Percentiles rank a stretch among this genome's conserved stretches.
Conservation (phyloP, 2,329 filamentous ascomycete species). For the Phyllosticta citriasiana region DNA sequence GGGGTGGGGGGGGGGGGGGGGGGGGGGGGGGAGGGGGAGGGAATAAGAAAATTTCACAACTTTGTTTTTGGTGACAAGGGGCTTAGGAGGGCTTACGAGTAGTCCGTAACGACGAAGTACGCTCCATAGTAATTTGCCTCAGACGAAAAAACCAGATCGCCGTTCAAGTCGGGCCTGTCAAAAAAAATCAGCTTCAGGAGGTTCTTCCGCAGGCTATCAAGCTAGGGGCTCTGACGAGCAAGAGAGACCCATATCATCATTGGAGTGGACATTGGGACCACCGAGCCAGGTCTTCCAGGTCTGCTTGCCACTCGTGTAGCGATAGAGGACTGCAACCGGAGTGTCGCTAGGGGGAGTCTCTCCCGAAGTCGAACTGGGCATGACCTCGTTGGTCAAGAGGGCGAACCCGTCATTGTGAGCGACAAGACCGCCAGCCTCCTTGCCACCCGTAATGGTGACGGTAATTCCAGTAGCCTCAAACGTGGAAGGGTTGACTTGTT, state of each 20-base stretch:
- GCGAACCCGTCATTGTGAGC: conserved; percentile 55
- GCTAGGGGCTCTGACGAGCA: conserved; percentile 17
- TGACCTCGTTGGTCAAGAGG: conserved; percentile 47
- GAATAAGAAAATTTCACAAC: too few relatives aligned
- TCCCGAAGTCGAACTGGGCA: conserved; percentile 38
- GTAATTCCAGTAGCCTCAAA: conserved; percentile 44
- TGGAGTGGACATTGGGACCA: conserved; percentile 43
- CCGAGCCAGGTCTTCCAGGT: conserved; percentile 51
- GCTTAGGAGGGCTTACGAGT: conserved; percentile 23
- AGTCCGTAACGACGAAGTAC: conserved; percentile 52
- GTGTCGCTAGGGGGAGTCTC: conserved; percentile 39
- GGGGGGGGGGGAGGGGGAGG: too few relatives aligned
- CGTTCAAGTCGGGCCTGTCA: conserved; percentile 45
- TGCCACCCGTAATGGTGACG: conserved; percentile 43
- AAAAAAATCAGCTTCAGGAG: background rate
- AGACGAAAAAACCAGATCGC: conserved; percentile 52
- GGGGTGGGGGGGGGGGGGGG: too few relatives aligned
- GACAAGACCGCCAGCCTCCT: conserved; percentile 50
- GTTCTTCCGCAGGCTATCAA: too few relatives aligned
- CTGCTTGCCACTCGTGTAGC: conserved; percentile 45
- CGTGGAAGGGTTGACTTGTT: conserved; percentile 44
- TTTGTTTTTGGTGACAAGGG: too few relatives aligned
- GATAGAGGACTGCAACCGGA: conserved; percentile 49
- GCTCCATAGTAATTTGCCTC: conserved; percentile 48
- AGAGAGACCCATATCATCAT: conserved; percentile 31